Evolutionary conservation across 2,329 filamentous ascomycete species (phyloP).

Genomic region (Fusarium sp.): DNA sequence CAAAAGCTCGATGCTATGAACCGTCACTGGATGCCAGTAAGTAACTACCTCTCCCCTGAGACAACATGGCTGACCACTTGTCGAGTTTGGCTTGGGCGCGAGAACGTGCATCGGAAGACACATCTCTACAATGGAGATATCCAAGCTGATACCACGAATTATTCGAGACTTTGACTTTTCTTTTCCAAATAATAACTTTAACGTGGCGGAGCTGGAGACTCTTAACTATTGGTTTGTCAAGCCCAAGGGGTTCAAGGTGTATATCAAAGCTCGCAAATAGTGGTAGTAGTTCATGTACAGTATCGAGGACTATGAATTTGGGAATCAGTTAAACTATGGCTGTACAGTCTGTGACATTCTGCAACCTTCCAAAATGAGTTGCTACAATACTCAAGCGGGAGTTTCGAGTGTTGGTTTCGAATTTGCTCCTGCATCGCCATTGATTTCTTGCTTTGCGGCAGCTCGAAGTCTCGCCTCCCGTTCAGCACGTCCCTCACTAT

Average conservation of each 20-base stretch:
- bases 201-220: not conserved
- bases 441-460: not conserved
- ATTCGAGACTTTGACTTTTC: not conserved
- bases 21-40: not conserved
- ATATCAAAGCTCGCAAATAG: not conserved
- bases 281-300: not conserved
- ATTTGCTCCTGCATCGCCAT: not conserved
- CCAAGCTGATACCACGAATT: not conserved
- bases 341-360: not conserved
- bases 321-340: not conserved
- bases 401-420: not conserved
- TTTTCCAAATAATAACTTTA: not conserved
- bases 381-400: not conserved
- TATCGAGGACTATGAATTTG: not conserved
- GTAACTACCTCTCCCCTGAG: accelerated
- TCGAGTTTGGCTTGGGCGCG: not conserved
- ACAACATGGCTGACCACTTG: not conserved
- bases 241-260: conserved; percentile 8
- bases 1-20: not conserved
- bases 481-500: conserved; percentile 22
- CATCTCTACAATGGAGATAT: not conserved
- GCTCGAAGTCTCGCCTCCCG: conserved; percentile 5
- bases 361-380: not conserved
- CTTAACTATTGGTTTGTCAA: not conserved
- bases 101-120: not conserved